These are phyloP conservation scores for Phytopythium delawarense DNA, from an alignment of 352 stramenopile genomes.

Conservation along the genomic window DNA sequence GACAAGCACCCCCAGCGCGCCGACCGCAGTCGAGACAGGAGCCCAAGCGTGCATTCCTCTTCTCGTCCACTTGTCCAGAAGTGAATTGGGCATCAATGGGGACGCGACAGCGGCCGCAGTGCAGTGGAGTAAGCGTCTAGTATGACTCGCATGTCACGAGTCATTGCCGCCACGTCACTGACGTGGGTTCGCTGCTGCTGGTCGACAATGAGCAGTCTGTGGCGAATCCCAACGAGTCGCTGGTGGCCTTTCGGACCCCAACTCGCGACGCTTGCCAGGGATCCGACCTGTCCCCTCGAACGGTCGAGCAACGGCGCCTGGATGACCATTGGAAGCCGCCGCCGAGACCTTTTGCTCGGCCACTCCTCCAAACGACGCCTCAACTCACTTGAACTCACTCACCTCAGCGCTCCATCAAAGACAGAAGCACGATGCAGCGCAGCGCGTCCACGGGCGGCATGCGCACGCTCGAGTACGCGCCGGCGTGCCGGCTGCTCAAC, in stretches of 20 bases:
- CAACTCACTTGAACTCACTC: not conserved
- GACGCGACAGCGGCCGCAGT: not conserved
- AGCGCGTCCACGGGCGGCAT: constrained; percentile 12
- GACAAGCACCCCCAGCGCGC: not conserved
- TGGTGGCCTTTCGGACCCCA: not conserved
- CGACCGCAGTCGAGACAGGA: not conserved
- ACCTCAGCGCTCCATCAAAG: not conserved
- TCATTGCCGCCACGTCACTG: not conserved
- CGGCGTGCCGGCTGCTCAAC: constrained; percentile 53
- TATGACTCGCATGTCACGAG: not conserved
- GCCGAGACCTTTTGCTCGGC: not conserved
- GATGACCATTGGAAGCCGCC: not conserved
- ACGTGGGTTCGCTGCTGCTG: not conserved
- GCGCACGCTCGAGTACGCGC: constrained; percentile 66
- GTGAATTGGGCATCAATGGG: not conserved
- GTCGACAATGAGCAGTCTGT: not conserved
- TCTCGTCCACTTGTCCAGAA: not conserved
- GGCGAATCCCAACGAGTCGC: not conserved
- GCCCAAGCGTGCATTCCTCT: not conserved
- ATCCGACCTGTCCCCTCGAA: not conserved
- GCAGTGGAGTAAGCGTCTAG: not conserved
- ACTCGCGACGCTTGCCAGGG: not conserved
- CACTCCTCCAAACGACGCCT: not conserved
- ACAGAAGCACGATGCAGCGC: not conserved
- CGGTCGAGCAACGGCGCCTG: not conserved